Evolutionary conservation across 176 grass and related monocot species (phyloP).

Genomic region (Carex pumila): DNA sequence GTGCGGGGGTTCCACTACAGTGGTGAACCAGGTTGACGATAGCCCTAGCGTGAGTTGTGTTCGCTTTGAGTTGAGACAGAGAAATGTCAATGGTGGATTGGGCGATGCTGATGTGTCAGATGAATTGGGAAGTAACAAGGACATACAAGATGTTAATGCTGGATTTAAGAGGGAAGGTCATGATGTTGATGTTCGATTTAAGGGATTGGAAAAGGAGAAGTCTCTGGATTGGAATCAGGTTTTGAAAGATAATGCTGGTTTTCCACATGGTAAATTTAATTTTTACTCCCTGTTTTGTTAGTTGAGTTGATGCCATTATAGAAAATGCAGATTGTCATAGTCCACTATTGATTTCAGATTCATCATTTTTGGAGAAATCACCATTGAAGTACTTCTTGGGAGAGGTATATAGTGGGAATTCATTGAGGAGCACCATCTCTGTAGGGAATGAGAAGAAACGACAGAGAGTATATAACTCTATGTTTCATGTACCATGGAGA

Average conservation of each 20-base stretch:
- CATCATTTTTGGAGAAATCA: constrained; percentile 41
- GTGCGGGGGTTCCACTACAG: constrained; percentile 29
- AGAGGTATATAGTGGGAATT: constrained; percentile 80
- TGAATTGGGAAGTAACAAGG: constrained; percentile 29
- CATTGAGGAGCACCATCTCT: constrained; percentile 91
- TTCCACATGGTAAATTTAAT: constrained; percentile 46
- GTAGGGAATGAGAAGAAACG: constrained; percentile 97
- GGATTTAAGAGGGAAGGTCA: constrained; percentile 33
- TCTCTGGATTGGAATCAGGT: constrained; percentile 82
- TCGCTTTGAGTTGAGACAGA: constrained; percentile 71
- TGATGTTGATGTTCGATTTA: constrained; percentile 26
- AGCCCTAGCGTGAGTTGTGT: constrained; percentile 47
- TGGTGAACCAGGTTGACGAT: constrained; percentile 29
- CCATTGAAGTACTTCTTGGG: constrained; percentile 84
- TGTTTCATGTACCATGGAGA: constrained; percentile 99
- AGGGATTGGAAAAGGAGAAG: constrained; percentile 66
- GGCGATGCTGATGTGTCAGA: constrained; percentile 15
- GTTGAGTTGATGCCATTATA: background rate
- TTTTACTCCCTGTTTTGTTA: background rate
- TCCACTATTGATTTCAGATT: constrained; percentile 17
- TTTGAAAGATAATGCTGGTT: constrained; percentile 45
- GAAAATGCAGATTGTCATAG: background rate
- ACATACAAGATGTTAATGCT: constrained; percentile 44
- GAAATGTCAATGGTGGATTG: constrained; percentile 43
- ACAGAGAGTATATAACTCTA: constrained; percentile 88